Conservation (phyloP, 306 rosid species). For the Cicer bijugum region DNA sequence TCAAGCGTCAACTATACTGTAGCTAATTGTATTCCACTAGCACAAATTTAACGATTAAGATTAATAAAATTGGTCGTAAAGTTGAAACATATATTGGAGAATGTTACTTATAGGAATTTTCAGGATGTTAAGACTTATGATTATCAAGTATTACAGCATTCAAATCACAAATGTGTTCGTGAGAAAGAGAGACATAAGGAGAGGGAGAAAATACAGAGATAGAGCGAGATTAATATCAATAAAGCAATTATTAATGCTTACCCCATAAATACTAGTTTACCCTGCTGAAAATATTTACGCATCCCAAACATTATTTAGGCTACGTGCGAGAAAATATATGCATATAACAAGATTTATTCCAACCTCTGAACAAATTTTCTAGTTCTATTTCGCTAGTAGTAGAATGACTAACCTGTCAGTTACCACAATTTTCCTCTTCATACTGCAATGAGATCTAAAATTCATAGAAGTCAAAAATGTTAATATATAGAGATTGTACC, state of each 20-base stretch:
- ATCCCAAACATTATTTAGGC: slow-evolving; percentile 7
- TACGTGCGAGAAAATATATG: slow-evolving; percentile 9
- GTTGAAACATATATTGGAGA: too few relatives aligned
- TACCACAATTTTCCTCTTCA: slow-evolving; percentile 82
- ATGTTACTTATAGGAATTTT: too few relatives aligned
- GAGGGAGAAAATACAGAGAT: background rate
- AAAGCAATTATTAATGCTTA: background rate
- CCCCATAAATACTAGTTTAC: slow-evolving; percentile 1
- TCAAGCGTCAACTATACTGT: background rate
- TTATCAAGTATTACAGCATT: slow-evolving; percentile 24
- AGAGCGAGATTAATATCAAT: background rate
- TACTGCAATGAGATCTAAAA: slow-evolving; percentile 73
- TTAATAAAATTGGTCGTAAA: too few relatives aligned
- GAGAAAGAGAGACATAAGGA: too few relatives aligned
- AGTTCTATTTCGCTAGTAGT: slow-evolving; percentile 31
- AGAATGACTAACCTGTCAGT: slow-evolving; percentile 76
- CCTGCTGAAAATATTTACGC: slow-evolving; percentile 17
- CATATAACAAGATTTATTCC: slow-evolving; percentile 9
- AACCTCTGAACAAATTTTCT: slow-evolving; percentile 28
- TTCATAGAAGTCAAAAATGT: slow-evolving; percentile 38
- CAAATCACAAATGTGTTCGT: background rate
- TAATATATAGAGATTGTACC: slow-evolving; percentile 21
- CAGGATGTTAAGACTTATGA: too few relatives aligned
- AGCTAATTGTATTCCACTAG: slow-evolving; percentile 17
- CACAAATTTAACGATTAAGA: too few relatives aligned